phyloP scores from a whole-genome alignment of 139 green algal genomes.

The Picochlorum sp. region DNA sequence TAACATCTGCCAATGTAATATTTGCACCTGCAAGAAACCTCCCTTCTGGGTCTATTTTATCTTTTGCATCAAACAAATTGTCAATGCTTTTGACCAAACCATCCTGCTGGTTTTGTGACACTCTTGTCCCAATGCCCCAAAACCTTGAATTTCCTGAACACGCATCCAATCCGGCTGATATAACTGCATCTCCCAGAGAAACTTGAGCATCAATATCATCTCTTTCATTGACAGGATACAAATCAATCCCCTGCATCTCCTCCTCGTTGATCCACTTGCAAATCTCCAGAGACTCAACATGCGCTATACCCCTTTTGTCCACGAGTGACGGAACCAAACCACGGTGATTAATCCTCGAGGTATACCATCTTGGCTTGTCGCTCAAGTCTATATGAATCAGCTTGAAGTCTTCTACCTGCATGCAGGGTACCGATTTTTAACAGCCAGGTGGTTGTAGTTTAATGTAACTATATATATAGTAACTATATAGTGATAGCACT shows the following conservation, averaged over 20 bases:
- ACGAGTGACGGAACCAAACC: slow-evolving; percentile 46
- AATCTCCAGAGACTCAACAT: slow-evolving; percentile 33
- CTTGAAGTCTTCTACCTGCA: slow-evolving; percentile 23
- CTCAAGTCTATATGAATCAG: slow-evolving; percentile 52
- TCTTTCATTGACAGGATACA: too few relatives aligned
- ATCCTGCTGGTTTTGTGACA: slow-evolving; percentile 19
- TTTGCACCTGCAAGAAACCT: too few relatives aligned
- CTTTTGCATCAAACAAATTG: too few relatives aligned
- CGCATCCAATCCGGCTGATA: background rate
- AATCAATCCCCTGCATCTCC: background rate
- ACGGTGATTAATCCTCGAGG: slow-evolving; percentile 13
- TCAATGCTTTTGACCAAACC: too few relatives aligned
- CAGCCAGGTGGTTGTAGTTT: too few relatives aligned
- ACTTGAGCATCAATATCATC: too few relatives aligned
- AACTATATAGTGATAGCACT: slow-evolving; percentile 8
- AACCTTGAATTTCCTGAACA: slow-evolving; percentile 18
- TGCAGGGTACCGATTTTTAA: too few relatives aligned
- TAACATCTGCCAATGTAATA: too few relatives aligned
- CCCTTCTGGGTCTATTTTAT: too few relatives aligned
- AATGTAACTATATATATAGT: too few relatives aligned
- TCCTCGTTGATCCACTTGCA: slow-evolving; percentile 16
- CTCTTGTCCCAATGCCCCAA: slow-evolving; percentile 34
- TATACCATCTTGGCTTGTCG: slow-evolving; percentile 44
- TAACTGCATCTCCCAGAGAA: background rate
- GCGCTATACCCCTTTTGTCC: background rate